These are phyloP conservation scores for Populus nigra DNA, from an alignment of 345 rosid genomes.

Conservation along the genomic window DNA sequence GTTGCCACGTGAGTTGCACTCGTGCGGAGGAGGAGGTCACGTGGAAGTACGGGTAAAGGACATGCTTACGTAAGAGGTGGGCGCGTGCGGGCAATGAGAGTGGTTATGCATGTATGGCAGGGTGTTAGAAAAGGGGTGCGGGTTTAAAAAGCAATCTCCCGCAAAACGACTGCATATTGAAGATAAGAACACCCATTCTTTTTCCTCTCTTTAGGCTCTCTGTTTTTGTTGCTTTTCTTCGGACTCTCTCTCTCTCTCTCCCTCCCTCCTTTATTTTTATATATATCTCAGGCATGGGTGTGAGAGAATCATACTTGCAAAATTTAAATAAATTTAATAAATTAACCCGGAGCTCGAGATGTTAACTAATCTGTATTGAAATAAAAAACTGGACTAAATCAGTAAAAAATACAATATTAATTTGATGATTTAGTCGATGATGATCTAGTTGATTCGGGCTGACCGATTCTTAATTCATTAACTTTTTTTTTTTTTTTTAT, in stretches of 20 bases:
- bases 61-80: constrained; percentile 21
- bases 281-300: too few relatives aligned
- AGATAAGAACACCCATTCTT: not conserved
- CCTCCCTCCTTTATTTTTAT: not conserved
- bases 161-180: constrained; percentile 12
- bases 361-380: too few relatives aligned
- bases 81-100: constrained; percentile 27
- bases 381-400: too few relatives aligned
- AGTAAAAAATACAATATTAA: too few relatives aligned
- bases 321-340: too few relatives aligned
- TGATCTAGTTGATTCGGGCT: too few relatives aligned
- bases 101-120: not conserved
- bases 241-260: too few relatives aligned
- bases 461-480: too few relatives aligned
- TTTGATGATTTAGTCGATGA: too few relatives aligned
- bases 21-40: constrained; percentile 10
- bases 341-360: too few relatives aligned
- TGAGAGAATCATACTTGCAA: too few relatives aligned
- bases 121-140: not conserved
- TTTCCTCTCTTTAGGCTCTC: not conserved
- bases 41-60: constrained; percentile 37
- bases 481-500: too few relatives aligned
- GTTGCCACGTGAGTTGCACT: constrained; percentile 25
- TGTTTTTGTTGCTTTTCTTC: not conserved
- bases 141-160: constrained; percentile 35